Conservation (phyloP, 768 basidiomycete genomes). For the Termitomyces sp. region DNA sequence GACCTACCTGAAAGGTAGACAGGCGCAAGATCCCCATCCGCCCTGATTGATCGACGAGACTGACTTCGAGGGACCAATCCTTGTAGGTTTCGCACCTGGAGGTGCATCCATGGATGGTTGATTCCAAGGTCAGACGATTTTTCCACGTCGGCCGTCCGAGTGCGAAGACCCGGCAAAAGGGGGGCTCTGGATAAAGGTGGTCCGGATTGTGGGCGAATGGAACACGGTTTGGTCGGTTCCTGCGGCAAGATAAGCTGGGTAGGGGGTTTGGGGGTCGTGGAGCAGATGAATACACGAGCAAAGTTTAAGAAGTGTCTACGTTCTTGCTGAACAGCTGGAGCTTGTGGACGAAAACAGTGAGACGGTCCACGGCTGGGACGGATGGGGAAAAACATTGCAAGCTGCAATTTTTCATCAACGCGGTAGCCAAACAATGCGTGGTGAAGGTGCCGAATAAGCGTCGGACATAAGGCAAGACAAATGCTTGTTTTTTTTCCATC, state of each 20-base stretch:
- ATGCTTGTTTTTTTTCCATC: too few species aligned
- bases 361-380: conserved; percentile 59
- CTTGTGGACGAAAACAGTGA: conserved; percentile 74
- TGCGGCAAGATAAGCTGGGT: conserved; percentile 36
- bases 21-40: conserved; percentile 56
- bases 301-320: conserved; percentile 42
- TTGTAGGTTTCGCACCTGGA: conserved; percentile 67
- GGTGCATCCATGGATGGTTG: conserved; percentile 67
- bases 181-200: conserved; percentile 66
- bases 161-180: conserved; percentile 17
- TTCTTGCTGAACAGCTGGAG: conserved; percentile 46
- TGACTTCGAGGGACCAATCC: conserved; percentile 74
- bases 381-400: conserved; percentile 48
- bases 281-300: conserved; percentile 60
- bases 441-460: background rate
- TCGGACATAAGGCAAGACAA: background rate
- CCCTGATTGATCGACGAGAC: conserved; percentile 59
- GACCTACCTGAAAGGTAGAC: conserved; percentile 78
- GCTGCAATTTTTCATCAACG: background rate
- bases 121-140: conserved; percentile 40
- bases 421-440: background rate
- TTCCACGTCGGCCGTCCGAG: conserved; percentile 5
- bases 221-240: conserved; percentile 55
- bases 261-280: conserved; percentile 51
- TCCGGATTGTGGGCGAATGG: conserved; percentile 68